phyloP scores from a whole-genome alignment of 208 protist species.

The Crithidia thermophila region DNA sequence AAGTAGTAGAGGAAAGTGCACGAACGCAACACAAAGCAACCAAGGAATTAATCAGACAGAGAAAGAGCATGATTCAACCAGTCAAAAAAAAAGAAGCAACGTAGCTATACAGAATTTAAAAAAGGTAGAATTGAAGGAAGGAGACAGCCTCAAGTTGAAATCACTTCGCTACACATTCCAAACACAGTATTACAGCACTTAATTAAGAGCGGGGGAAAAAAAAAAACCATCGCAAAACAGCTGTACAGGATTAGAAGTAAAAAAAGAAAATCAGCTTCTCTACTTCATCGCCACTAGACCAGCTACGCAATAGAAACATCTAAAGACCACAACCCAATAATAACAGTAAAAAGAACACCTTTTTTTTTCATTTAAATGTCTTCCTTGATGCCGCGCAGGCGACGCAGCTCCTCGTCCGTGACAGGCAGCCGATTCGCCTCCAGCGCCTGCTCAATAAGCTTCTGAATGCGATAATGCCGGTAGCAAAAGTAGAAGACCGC shows the following conservation, averaged over 20 bases:
- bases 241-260: too few relatives aligned
- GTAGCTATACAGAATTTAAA: conserved; percentile 2
- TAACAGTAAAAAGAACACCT: not conserved
- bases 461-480: conserved; percentile 83
- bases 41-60: conserved; percentile 1
- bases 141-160: not conserved
- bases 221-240: not conserved
- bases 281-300: not conserved
- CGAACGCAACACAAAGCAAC: too few relatives aligned
- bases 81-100: conserved; percentile 18
- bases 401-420: conserved; percentile 79
- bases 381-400: conserved; percentile 45
- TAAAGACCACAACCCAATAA: not conserved
- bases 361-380: conserved; percentile 31
- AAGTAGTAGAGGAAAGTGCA: too few relatives aligned
- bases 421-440: conserved; percentile 68
- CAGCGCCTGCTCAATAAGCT: conserved; percentile 76
- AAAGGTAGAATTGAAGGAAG: conserved; percentile 2
- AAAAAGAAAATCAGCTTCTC: not conserved
- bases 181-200: too few relatives aligned
- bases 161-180: too few relatives aligned
- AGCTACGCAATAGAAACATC: not conserved
- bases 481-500: conserved; percentile 87
- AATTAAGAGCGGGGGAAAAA: too few relatives aligned
- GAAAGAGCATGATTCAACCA: too few relatives aligned